Conservation (phyloP, 257 asterid genomes). For the Solanum arcanum region DNA sequence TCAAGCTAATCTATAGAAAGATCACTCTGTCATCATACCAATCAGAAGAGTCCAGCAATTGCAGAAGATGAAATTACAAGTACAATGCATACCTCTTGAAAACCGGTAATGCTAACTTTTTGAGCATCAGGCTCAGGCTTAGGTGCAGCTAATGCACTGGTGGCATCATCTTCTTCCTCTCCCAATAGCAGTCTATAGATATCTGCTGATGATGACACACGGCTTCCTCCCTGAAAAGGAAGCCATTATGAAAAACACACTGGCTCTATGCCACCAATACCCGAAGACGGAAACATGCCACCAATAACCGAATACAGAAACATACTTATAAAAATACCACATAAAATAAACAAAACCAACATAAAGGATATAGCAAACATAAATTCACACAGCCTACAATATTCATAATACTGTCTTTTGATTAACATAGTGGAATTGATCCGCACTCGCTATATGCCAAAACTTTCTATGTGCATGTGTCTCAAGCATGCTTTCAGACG, state of each 20-base stretch:
- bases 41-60: neutral
- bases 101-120: constrained; percentile 35
- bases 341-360: neutral
- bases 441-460: neutral
- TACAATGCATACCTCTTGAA: constrained; percentile 43
- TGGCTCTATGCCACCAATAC: neutral
- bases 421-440: neutral
- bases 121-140: constrained; percentile 76
- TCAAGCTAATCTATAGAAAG: neutral
- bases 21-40: neutral
- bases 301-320: neutral
- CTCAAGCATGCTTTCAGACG: neutral
- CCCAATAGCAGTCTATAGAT: constrained; percentile 62
- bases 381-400: neutral
- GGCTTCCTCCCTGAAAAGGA: constrained; percentile 71
- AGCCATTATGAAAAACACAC: constrained; percentile 6
- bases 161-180: constrained; percentile 99
- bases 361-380: neutral
- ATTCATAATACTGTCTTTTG: neutral
- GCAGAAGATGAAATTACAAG: neutral
- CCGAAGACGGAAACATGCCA: neutral
- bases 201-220: constrained; percentile 69
- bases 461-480: neutral
- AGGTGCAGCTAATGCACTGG: constrained; percentile 73
- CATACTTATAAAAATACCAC: neutral